Evolutionary conservation across 345 rosid species (phyloP).

Genomic region (Anacardium occidentale): DNA sequence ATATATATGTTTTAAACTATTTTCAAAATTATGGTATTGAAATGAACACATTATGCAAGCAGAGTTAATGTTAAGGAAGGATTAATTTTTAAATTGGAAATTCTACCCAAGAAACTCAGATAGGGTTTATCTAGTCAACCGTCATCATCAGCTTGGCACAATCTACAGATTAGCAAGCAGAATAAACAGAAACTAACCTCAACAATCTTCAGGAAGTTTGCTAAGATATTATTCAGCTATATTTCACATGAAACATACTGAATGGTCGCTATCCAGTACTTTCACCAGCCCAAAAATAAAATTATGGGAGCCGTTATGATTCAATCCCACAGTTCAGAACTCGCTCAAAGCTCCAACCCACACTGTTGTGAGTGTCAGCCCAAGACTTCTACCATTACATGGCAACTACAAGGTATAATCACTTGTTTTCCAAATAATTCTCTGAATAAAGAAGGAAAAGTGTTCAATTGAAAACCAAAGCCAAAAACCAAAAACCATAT

Average conservation of each 20-base stretch:
- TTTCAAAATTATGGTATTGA: neutral
- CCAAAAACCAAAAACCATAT: no score
- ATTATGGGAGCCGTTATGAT: no score
- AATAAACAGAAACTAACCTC: neutral
- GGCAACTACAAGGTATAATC: neutral
- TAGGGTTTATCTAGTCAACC: neutral
- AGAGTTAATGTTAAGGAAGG: neutral
- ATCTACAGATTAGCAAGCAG: neutral
- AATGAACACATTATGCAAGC: neutral
- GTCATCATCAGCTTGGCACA: neutral
- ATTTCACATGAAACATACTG: no score
- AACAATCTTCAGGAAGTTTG: neutral
- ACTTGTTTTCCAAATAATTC: neutral
- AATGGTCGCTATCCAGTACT: no score
- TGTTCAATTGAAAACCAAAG: no score
- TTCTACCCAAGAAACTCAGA: neutral
- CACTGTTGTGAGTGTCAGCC: neutral
- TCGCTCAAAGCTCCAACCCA: neutral
- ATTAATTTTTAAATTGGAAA: conserved; percentile 1
- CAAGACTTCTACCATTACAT: neutral
- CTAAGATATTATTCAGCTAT: neutral
- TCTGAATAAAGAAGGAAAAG: neutral
- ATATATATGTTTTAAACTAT: neutral
- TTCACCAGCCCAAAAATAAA: no score
- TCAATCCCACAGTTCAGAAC: neutral